phyloP scores from a whole-genome alignment of 2,329 filamentous ascomycete genomes.

The Triangularia setosa region DNA sequence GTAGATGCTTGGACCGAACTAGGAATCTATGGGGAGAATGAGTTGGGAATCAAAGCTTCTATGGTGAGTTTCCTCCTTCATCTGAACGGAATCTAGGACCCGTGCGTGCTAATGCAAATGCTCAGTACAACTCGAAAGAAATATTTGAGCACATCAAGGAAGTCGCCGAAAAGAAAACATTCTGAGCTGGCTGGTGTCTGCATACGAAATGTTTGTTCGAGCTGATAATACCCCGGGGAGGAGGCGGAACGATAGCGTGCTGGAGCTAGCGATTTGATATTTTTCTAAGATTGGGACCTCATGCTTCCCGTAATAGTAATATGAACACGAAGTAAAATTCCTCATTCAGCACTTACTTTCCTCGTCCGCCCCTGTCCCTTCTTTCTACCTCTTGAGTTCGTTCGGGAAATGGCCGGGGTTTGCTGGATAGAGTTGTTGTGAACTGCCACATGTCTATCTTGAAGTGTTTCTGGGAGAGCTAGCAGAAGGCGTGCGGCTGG shows the following conservation, averaged over 20 bases:
- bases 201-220: not conserved
- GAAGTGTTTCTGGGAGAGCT: not conserved
- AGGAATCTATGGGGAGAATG: slow-evolving; percentile 56
- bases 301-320: not conserved
- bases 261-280: not conserved
- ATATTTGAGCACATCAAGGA: slow-evolving; percentile 22
- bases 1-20: slow-evolving; percentile 68
- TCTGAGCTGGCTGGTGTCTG: not conserved
- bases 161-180: not conserved
- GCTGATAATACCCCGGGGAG: not conserved
- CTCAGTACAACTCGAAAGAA: slow-evolving; percentile 27
- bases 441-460: not conserved
- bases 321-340: not conserved
- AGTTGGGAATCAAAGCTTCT: slow-evolving; percentile 56
- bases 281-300: not conserved
- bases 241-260: not conserved
- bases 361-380: not conserved
- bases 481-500: not conserved
- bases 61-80: slow-evolving; percentile 18
- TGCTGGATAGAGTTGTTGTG: not conserved
- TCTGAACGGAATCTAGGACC: too few species aligned
- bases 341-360: not conserved
- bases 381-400: not conserved
- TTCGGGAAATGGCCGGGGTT: not conserved
- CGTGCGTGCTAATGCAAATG: not conserved